Evolutionary conservation across 805 yeast species (phyloP).

Genomic region (Diddensiella santjacobensis): DNA sequence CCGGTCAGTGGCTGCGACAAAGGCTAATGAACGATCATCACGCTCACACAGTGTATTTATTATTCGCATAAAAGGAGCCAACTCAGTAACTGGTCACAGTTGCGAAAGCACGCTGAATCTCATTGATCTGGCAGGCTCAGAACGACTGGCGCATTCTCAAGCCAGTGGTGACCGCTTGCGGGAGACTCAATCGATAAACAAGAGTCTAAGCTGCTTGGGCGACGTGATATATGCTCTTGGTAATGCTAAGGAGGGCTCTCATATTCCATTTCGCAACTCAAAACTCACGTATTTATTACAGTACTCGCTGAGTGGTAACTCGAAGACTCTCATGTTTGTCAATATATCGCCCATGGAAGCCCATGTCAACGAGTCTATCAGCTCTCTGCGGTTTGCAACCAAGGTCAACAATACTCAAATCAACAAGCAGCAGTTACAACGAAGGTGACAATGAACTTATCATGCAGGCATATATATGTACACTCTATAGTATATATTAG

Average conservation of each 20-base stretch:
- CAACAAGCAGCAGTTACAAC: neutral
- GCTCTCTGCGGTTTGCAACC: constrained; percentile 84
- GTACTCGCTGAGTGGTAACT: constrained; percentile 76
- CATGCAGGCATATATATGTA: too few species aligned
- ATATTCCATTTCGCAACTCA: constrained; percentile 68
- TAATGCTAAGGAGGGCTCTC: constrained; percentile 35
- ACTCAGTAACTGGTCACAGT: constrained; percentile 45
- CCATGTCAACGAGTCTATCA: constrained; percentile 73
- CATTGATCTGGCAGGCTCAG: constrained; percentile 94
- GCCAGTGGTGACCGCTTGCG: constrained; percentile 74
- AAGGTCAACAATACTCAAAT: constrained; percentile 35
- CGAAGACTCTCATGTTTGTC: constrained; percentile 92
- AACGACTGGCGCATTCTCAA: constrained; percentile 69
- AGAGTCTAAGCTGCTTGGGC: constrained; percentile 81
- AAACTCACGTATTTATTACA: constrained; percentile 79
- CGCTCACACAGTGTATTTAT: constrained; percentile 86
- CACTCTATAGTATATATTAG: too few species aligned
- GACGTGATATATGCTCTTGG: constrained; percentile 80
- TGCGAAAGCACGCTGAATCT: constrained; percentile 66
- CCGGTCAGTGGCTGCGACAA: constrained; percentile 78
- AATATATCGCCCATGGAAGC: constrained; percentile 66
- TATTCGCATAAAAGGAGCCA: constrained; percentile 54
- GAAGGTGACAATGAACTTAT: too few species aligned
- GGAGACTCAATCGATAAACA: constrained; percentile 88
- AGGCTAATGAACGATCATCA: constrained; percentile 78